These are phyloP conservation scores for Lumnitzera littorea DNA, from an alignment of 345 rosid species.

Conservation along the genomic window DNA sequence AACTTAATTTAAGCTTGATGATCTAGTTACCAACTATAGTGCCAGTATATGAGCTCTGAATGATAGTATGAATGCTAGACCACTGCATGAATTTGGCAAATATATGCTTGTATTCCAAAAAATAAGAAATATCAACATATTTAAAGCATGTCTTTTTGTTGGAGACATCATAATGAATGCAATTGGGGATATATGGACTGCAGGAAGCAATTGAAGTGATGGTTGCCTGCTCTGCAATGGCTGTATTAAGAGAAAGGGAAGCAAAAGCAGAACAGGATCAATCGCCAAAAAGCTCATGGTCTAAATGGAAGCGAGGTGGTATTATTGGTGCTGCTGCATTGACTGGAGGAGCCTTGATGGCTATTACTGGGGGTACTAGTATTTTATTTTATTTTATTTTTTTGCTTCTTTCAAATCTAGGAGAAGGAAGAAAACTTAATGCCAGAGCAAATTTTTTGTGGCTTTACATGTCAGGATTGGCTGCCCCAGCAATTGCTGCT, in stretches of 20 bases:
- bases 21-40: too few species aligned
- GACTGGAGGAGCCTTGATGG: slow-evolving; percentile 93
- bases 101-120: too few species aligned
- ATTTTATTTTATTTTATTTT: neutral
- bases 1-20: too few species aligned
- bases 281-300: slow-evolving; percentile 49
- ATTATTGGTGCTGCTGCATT: slow-evolving; percentile 93
- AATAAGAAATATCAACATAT: too few species aligned
- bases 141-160: neutral
- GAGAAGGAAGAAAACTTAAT: neutral
- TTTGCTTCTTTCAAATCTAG: slow-evolving; percentile 1
- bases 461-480: slow-evolving; percentile 48
- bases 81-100: too few species aligned
- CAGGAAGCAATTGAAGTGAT: slow-evolving; percentile 78
- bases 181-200: slow-evolving; percentile 10
- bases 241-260: slow-evolving; percentile 55
- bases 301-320: slow-evolving; percentile 91
- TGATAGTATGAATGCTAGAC: too few species aligned
- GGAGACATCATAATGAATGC: neutral
- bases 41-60: too few species aligned
- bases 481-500: slow-evolving; percentile 99
- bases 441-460: neutral
- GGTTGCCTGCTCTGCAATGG: slow-evolving; percentile 93
- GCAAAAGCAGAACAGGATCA: slow-evolving; percentile 40
- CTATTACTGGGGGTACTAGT: slow-evolving; percentile 81